Conservation (phyloP, 768 basidiomycete species). For the Melanogaster broomeanus region DNA sequence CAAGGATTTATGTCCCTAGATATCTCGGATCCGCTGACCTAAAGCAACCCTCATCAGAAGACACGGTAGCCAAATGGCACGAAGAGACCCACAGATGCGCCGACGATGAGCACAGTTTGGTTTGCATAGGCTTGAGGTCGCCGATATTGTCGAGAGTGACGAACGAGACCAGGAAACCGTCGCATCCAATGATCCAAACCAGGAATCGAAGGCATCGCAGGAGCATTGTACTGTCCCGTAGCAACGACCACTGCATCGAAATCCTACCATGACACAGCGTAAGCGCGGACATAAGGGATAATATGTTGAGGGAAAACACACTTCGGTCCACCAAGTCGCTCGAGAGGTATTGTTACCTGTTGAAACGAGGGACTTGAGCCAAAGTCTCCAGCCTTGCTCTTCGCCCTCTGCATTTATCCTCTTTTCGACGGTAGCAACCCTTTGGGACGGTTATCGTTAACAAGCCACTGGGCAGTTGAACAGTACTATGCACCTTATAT, state of each 20-base stretch:
- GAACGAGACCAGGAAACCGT: too few relatives aligned
- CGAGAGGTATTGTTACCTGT: constrained; percentile 17
- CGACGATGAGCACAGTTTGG: constrained; percentile 44
- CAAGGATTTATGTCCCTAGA: too few relatives aligned
- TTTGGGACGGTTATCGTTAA: too few relatives aligned
- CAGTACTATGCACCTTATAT: too few relatives aligned
- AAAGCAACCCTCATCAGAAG: too few relatives aligned
- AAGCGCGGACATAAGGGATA: not conserved
- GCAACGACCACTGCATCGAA: constrained; percentile 18
- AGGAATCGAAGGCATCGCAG: too few relatives aligned
- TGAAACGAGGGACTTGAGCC: too few relatives aligned
- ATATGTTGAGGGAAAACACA: not conserved
- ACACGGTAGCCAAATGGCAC: too few relatives aligned
- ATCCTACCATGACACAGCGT: constrained; percentile 1
- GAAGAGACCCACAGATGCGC: constrained; percentile 23
- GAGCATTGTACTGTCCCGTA: constrained; percentile 10
- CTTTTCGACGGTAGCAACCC: constrained; percentile 25
- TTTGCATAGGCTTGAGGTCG: constrained; percentile 36
- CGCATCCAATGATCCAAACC: too few relatives aligned
- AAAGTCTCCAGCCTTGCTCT: too few relatives aligned
- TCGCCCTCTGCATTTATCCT: constrained; percentile 24
- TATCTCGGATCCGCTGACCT: too few relatives aligned
- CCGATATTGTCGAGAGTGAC: constrained; percentile 46
- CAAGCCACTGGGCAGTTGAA: too few relatives aligned
- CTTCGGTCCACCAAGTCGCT: constrained; percentile 34